These are phyloP conservation scores for Panaeolus papilionaceus DNA, from an alignment of 768 basidiomycete genomes.

Conservation along the genomic window DNA sequence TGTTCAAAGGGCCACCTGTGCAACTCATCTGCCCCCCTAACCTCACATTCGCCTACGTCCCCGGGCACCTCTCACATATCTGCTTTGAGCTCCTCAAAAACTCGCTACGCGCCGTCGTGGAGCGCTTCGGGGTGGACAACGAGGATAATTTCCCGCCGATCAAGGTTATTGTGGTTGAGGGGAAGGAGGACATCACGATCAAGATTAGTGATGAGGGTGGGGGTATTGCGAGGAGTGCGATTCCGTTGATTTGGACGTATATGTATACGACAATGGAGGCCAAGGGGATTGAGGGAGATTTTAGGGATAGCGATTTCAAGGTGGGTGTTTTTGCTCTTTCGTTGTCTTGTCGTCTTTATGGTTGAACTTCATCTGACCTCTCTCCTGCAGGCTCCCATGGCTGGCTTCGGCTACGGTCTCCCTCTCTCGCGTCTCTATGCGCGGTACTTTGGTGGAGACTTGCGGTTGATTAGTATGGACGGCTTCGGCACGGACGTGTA, in stretches of 20 bases:
- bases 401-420: conserved; percentile 93
- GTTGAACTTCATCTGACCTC: background rate
- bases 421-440: conserved; percentile 95
- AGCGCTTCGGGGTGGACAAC: conserved; percentile 83
- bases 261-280: conserved; percentile 92
- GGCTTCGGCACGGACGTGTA: conserved; percentile 97
- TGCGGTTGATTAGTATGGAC: conserved; percentile 96
- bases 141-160: conserved; percentile 87
- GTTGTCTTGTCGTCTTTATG: background rate
- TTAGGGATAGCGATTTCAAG: conserved; percentile 88
- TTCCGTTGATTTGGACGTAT: conserved; percentile 98
- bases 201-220: conserved; percentile 99
- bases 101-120: conserved; percentile 95
- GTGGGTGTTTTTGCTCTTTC: background rate
- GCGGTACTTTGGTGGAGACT: conserved; percentile 93
- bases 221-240: conserved; percentile 86
- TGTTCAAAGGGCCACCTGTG: conserved; percentile 96
- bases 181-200: conserved; percentile 98
- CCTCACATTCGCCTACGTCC: conserved; percentile 93
- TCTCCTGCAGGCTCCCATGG: conserved; percentile 78
- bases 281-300: conserved; percentile 76
- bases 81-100: conserved; percentile 98
- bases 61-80: conserved; percentile 96
- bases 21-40: conserved; percentile 92
- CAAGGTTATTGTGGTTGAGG: conserved; percentile 94